phyloP scores from a whole-genome alignment of 2,329 filamentous ascomycete genomes.

The Pseudogymnoascus sp. region DNA sequence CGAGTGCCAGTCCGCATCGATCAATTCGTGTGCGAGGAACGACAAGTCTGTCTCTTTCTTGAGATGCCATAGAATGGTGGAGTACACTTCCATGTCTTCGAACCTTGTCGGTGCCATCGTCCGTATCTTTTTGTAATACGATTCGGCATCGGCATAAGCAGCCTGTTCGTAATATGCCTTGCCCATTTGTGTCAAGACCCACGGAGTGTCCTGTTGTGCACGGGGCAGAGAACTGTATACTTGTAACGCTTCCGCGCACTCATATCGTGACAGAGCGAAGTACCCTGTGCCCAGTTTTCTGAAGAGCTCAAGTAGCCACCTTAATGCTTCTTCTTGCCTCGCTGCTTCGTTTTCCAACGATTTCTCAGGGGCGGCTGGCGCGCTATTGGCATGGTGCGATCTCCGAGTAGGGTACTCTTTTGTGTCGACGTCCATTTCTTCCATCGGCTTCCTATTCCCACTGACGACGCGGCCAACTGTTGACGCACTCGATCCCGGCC shows the following conservation, averaged over 20 bases:
- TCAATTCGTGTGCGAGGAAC: slow-evolving; percentile 81
- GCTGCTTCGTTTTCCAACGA: slow-evolving; percentile 41
- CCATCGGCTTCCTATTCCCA: slow-evolving; percentile 74
- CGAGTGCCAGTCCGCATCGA: slow-evolving; percentile 79
- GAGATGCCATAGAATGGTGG: slow-evolving; percentile 96
- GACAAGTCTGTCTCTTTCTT: slow-evolving; percentile 88
- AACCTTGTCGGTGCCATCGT: slow-evolving; percentile 72
- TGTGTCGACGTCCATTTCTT: slow-evolving; percentile 62
- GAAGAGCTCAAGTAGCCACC: slow-evolving; percentile 70
- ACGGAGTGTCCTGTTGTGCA: slow-evolving; percentile 79
- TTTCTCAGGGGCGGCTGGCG: slow-evolving; percentile 19
- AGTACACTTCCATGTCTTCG: slow-evolving; percentile 97
- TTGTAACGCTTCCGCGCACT: slow-evolving; percentile 68
- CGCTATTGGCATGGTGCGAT: slow-evolving; percentile 21
- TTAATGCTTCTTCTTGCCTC: slow-evolving; percentile 68
- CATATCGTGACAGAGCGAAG: slow-evolving; percentile 68
- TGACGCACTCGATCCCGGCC: slow-evolving; percentile 56
- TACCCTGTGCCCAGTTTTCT: slow-evolving; percentile 76
- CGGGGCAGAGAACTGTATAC: slow-evolving; percentile 63
- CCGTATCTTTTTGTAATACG: slow-evolving; percentile 72
- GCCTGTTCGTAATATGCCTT: slow-evolving; percentile 87
- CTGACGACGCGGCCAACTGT: slow-evolving; percentile 82
- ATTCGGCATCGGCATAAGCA: slow-evolving; percentile 77
- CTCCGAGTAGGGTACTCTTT: slow-evolving; percentile 43
- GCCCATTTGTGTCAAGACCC: slow-evolving; percentile 85